Base-by-base conservation (phyloP, 352 stramenopile genomes). In the Phytophthora citrophthora region DNA sequence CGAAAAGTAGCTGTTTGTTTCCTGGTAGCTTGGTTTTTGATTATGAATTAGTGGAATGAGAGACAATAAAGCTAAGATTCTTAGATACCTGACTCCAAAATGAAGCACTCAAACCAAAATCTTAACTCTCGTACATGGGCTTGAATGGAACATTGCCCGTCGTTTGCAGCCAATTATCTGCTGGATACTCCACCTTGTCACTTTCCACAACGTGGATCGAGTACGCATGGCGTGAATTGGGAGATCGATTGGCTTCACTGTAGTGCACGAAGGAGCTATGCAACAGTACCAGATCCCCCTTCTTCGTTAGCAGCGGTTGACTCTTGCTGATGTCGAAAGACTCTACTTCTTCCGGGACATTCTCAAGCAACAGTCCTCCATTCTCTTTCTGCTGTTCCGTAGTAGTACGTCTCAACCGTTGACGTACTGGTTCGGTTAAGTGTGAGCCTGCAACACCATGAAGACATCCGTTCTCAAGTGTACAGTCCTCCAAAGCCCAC, bases 171-270 rank as follows among this genome's bases (percentile, higher is more conserved):
- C 96, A 99, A 68, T 99, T 99, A 44, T 90, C 83, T 11, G 68
- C 64, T 3, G 90, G 91, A 74, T 97, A 99, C 18, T 54, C 34
- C 24, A 90, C 89, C 15, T 88, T 72, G 24, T 90, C 72, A 34
- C 93, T 97, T 75, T 99, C 95, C 24, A 99, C 86, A 15, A 98
- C 80, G 75, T 99, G 96, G 38, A 99, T 84, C 63, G 97, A 94
- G 83, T 98, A 99, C 20, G 96, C 97, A 73, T 99, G 96, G 52
- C 96, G 86, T 61, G 88, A 96, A 38, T 79, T 66, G 1, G 76
- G 44, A 18, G 91, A 98, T 44, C 65, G 83, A 68, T 99, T 99
- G n/a, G 93, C 89, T 18, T 98, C 85, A 53, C 89, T 98, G 52
- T 95, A 95, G 86, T 99, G 96, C 73, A 98, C 96, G 32, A 99